Evolutionary conservation across 306 rosid species (phyloP).

Genomic region (Hippophae tibetana): DNA sequence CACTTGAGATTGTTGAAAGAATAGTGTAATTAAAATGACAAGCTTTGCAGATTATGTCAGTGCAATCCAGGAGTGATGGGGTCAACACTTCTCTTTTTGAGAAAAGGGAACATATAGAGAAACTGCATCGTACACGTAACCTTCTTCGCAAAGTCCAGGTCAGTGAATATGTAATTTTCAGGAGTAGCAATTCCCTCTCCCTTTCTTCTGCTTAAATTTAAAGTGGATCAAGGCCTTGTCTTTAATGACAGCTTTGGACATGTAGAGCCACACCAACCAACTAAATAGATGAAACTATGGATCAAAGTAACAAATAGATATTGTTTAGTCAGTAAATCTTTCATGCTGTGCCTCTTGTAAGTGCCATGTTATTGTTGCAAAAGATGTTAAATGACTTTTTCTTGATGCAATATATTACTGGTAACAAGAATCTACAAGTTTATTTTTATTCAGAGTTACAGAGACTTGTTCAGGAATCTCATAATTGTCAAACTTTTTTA

Average conservation of each 20-base stretch:
- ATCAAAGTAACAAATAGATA: neutral
- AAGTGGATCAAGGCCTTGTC: neutral
- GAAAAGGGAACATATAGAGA: slow-evolving; percentile 86
- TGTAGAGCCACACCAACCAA: neutral
- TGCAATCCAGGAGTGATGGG: slow-evolving; percentile 82
- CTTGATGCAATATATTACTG: neutral
- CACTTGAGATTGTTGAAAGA: neutral
- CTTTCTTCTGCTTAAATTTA: neutral
- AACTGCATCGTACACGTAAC: slow-evolving; percentile 68
- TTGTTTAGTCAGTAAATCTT: neutral
- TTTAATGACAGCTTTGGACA: neutral
- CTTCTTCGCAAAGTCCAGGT: slow-evolving; percentile 98
- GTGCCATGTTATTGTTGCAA: neutral
- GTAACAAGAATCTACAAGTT: neutral
- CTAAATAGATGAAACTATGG: neutral
- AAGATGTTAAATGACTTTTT: neutral
- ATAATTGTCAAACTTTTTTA: neutral
- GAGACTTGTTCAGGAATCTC: neutral
- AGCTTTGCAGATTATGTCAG: slow-evolving; percentile 66
- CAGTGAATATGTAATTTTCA: slow-evolving; percentile 2
- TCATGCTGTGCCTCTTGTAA: neutral
- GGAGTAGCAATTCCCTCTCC: neutral
- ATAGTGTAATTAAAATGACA: neutral
- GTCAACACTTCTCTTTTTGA: slow-evolving; percentile 76
- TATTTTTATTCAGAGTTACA: neutral